These are phyloP conservation scores for Amyloporia xantha DNA, from an alignment of 768 basidiomycete species.

Conservation along the genomic window DNA sequence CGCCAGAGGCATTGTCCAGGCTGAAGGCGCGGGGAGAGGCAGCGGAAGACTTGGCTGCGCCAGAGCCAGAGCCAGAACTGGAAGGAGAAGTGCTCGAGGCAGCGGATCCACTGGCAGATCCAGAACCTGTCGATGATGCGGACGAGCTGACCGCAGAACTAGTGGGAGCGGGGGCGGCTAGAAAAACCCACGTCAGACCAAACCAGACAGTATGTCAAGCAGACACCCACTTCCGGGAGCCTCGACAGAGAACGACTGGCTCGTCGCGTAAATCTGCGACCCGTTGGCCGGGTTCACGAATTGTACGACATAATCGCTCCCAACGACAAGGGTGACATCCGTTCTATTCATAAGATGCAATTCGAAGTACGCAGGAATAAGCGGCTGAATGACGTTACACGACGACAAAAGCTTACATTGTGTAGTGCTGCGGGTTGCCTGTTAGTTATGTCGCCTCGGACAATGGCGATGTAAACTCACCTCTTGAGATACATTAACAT, in stretches of 20 bases:
- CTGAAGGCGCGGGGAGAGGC: slow-evolving; percentile 5
- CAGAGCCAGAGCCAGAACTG: slow-evolving; percentile 4
- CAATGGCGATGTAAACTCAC: slow-evolving; percentile 8
- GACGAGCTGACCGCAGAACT: slow-evolving; percentile 5
- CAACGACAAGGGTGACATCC: slow-evolving; percentile 28
- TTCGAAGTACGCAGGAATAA: background rate
- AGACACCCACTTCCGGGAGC: slow-evolving; percentile 29
- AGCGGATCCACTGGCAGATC: background rate
- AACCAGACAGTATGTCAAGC: slow-evolving; percentile 6
- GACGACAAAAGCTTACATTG: slow-evolving; percentile 6
- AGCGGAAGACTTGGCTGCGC: slow-evolving; percentile 5
- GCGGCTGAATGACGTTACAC: no score
- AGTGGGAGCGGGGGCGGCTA: slow-evolving; percentile 18
- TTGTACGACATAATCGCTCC: slow-evolving; percentile 26
- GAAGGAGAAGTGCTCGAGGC: slow-evolving; percentile 12
- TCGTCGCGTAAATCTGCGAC: slow-evolving; percentile 26
- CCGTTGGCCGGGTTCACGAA: slow-evolving; percentile 30
- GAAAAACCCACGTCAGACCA: slow-evolving; percentile 8
- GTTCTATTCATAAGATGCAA: slow-evolving; percentile 21
- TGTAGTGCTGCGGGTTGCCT: slow-evolving; percentile 13
- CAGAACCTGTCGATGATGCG: slow-evolving; percentile 6
- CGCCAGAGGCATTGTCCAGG: slow-evolving; percentile 6
- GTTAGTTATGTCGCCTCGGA: background rate
- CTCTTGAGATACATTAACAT: slow-evolving; percentile 24
- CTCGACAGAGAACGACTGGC: slow-evolving; percentile 28